Conservation (phyloP, 768 basidiomycete species). For the Calocera viscosa region DNA sequence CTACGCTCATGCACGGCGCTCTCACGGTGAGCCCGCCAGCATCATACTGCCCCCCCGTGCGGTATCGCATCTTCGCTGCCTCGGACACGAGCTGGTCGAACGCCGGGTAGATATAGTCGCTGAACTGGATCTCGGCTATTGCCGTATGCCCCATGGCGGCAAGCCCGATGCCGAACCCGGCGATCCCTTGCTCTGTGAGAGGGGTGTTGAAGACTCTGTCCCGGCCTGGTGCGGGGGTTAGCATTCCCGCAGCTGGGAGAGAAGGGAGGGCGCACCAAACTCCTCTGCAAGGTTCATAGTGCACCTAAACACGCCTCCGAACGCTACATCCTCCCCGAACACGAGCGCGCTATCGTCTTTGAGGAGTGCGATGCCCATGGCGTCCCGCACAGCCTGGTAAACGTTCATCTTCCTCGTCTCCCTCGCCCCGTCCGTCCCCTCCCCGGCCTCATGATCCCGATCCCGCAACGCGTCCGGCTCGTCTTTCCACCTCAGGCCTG, state of each 20-base stretch:
- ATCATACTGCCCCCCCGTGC: conserved; percentile 71
- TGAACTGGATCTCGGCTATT: conserved; percentile 87
- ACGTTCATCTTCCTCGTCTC: conserved; percentile 93
- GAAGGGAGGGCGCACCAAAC: conserved; percentile 48
- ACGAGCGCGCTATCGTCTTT: conserved; percentile 82
- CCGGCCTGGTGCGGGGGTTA: conserved; percentile 40
- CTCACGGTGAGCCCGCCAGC: conserved; percentile 36
- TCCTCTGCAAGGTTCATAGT: conserved; percentile 91
- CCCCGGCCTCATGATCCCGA: no score
- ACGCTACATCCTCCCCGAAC: conserved; percentile 82
- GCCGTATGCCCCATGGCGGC: conserved; percentile 90
- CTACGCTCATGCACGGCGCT: conserved; percentile 56
- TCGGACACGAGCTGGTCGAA: conserved; percentile 84
- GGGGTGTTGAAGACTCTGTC: conserved; percentile 96
- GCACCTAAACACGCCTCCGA: conserved; percentile 89
- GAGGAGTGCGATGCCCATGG: conserved; percentile 71
- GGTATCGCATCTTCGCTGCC: conserved; percentile 85
- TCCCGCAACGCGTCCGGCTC: conserved; percentile 38
- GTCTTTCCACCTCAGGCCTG: conserved; percentile 60
- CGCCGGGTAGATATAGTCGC: conserved; percentile 85
- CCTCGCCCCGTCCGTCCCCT: conserved; percentile 40
- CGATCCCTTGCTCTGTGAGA: conserved; percentile 84
- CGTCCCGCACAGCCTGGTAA: conserved; percentile 86
- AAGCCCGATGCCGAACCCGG: conserved; percentile 84
- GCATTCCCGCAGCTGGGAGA: background rate